Percentiles rank a stretch among this genome's conserved stretches.
These are phyloP conservation scores for Psidium guajava DNA, from an alignment of 345 rosid genomes.

Conservation along the genomic window DNA sequence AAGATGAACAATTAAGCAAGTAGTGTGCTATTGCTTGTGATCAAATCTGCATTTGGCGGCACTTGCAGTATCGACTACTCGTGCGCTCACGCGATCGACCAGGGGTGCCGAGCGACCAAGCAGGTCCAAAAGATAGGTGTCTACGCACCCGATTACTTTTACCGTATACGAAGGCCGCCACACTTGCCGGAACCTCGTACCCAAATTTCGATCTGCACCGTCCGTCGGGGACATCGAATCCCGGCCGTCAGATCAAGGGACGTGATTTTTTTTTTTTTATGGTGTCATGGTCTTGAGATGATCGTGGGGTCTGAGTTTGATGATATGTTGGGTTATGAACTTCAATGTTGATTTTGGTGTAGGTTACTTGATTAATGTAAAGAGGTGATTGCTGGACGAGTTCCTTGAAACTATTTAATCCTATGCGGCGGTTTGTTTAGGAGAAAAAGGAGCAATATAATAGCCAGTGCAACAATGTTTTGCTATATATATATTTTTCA, in stretches of 20 bases:
- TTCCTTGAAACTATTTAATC: not conserved
- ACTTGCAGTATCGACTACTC: constrained; percentile 22
- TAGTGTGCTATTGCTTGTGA: not conserved
- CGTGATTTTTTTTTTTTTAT: not conserved
- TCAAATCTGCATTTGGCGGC: not conserved
- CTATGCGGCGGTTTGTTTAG: not conserved
- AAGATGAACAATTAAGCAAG: not conserved
- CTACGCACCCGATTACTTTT: no score
- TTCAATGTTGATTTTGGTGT: not conserved
- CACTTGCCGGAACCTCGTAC: no score
- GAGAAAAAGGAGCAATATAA: not conserved
- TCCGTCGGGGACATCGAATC: not conserved
- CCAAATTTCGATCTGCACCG: not conserved
- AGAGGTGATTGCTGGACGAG: not conserved
- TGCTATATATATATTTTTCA: no score
- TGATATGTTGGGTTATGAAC: not conserved
- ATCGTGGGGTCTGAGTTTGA: not conserved
- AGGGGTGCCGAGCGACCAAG: constrained; percentile 34
- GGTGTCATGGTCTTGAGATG: not conserved
- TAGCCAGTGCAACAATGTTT: not conserved
- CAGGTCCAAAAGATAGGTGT: no score
- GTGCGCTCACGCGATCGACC: constrained; percentile 30
- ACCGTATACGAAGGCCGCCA: no score
- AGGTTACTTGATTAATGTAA: not conserved
- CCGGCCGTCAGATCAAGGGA: not conserved